Conservation (phyloP, 768 basidiomycete species). For the Rhodotorula babjevae region DNA sequence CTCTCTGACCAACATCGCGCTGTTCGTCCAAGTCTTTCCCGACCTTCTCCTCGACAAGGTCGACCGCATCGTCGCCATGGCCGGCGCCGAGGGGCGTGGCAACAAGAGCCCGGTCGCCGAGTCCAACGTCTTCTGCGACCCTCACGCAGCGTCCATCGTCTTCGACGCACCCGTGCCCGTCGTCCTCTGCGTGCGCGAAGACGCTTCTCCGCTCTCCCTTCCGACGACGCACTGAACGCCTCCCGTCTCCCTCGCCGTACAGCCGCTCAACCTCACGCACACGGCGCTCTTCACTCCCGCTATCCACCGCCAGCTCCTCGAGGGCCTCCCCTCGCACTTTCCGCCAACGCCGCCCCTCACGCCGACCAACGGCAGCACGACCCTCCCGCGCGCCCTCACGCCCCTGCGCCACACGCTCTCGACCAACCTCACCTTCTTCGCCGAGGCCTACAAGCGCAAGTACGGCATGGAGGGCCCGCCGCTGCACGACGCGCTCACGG, state of each 20-base stretch:
- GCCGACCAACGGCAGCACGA: too few species aligned
- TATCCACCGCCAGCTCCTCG: slow-evolving; percentile 47
- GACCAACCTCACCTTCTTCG: slow-evolving; percentile 69
- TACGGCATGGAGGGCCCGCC: slow-evolving; percentile 84
- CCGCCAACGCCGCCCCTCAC: slow-evolving; percentile 23
- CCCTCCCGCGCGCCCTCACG: slow-evolving; percentile 44
- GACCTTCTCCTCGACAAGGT: slow-evolving; percentile 55
- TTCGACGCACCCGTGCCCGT: slow-evolving; percentile 63
- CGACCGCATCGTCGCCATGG: slow-evolving; percentile 79
- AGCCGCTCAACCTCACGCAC: slow-evolving; percentile 71
- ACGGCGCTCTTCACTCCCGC: slow-evolving; percentile 65
- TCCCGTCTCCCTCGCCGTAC: not conserved
- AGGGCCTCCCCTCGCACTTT: slow-evolving; percentile 51
- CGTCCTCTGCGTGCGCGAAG: slow-evolving; percentile 35
- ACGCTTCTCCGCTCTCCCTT: not conserved
- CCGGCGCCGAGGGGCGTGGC: slow-evolving; percentile 77
- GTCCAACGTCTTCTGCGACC: slow-evolving; percentile 44
- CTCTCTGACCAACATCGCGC: slow-evolving; percentile 76
- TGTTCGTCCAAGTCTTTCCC: slow-evolving; percentile 58
- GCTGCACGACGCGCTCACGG: slow-evolving; percentile 75
- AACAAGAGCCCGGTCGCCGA: slow-evolving; percentile 56
- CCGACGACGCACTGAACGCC: too few species aligned
- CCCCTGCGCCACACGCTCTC: slow-evolving; percentile 68
- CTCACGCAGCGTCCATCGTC: slow-evolving; percentile 78
- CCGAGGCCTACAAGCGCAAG: slow-evolving; percentile 51